phyloP scores from a whole-genome alignment of 2,329 filamentous ascomycete species.

The Fusarium sp. region DNA sequence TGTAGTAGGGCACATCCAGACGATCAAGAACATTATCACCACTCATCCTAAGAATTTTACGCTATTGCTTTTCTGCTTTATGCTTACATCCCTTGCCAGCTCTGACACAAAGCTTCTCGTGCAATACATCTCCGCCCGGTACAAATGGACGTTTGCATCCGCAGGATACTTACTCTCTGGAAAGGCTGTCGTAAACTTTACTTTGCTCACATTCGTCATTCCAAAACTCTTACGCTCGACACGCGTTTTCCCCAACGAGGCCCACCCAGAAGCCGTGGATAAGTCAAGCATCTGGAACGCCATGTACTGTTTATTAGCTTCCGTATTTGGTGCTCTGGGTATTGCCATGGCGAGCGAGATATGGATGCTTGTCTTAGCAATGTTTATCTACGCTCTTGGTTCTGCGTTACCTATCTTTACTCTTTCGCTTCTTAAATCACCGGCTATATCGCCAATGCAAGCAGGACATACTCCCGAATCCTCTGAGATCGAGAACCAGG shows the following conservation, averaged over 20 bases:
- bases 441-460: constrained; percentile 48
- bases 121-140: constrained; percentile 64
- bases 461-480: not conserved
- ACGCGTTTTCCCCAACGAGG: not conserved
- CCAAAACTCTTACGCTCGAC: constrained; percentile 52
- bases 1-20: constrained; percentile 38
- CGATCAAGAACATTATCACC: constrained; percentile 51
- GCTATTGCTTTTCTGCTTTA: constrained; percentile 59
- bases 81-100: constrained; percentile 62
- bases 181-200: constrained; percentile 63
- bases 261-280: constrained; percentile 8
- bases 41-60: constrained; percentile 58
- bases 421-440: constrained; percentile 61
- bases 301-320: constrained; percentile 38
- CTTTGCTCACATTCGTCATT: constrained; percentile 57
- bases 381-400: constrained; percentile 62
- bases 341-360: constrained; percentile 57
- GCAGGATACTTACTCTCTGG: constrained; percentile 62
- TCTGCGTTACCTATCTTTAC: constrained; percentile 64
- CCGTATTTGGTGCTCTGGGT: constrained; percentile 55
- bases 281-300: constrained; percentile 36
- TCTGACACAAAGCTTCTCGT: constrained; percentile 64
- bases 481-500: constrained; percentile 54
- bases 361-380: constrained; percentile 57
- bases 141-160: constrained; percentile 59